Conservation (phyloP, 352 stramenopile species). For the Paralagenidium karlingii region DNA sequence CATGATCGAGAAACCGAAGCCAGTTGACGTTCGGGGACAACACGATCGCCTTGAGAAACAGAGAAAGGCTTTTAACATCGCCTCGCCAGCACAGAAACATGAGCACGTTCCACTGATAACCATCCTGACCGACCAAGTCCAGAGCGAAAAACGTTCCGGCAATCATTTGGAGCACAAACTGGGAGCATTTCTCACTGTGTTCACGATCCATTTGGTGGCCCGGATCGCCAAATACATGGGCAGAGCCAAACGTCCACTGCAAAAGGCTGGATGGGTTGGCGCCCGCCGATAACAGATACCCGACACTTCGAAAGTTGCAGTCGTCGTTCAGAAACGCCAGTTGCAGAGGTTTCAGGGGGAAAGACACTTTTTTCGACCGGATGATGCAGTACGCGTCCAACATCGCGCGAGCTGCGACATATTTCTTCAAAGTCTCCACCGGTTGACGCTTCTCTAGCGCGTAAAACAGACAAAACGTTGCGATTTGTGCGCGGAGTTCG, state of each 20-base stretch:
- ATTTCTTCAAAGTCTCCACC: conserved; percentile 19
- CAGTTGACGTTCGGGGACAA: conserved; percentile 7
- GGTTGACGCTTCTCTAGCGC: conserved; percentile 19
- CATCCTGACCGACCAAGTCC: conserved; percentile 28
- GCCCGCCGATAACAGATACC: conserved; percentile 23
- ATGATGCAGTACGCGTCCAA: conserved; percentile 31
- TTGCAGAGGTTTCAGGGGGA: conserved; percentile 28
- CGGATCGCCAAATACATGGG: conserved; percentile 32
- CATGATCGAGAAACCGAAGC: conserved; percentile 33
- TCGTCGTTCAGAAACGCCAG: conserved; percentile 26
- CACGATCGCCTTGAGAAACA: conserved; percentile 12
- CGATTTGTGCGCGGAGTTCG: conserved; percentile 30
- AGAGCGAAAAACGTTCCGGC: no score
- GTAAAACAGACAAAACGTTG: conserved; percentile 46
- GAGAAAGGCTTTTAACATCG: conserved; percentile 24
- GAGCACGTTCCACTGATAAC: conserved; percentile 37
- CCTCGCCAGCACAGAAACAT: conserved; percentile 51
- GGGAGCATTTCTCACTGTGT: no score
- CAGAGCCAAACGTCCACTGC: conserved; percentile 48
- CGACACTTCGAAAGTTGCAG: conserved; percentile 17
- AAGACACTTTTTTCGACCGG: conserved; percentile 5
- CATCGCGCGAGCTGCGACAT: conserved; percentile 31
- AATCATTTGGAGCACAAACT: no score
- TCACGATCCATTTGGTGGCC: no score
- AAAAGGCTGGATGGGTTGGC: conserved; percentile 29